A percentile compares a stretch with the other conserved stretches of the same genome.
Evolutionary conservation across 2,329 filamentous ascomycete species (phyloP).

Genomic region (Pochonia chlamydosporia): DNA sequence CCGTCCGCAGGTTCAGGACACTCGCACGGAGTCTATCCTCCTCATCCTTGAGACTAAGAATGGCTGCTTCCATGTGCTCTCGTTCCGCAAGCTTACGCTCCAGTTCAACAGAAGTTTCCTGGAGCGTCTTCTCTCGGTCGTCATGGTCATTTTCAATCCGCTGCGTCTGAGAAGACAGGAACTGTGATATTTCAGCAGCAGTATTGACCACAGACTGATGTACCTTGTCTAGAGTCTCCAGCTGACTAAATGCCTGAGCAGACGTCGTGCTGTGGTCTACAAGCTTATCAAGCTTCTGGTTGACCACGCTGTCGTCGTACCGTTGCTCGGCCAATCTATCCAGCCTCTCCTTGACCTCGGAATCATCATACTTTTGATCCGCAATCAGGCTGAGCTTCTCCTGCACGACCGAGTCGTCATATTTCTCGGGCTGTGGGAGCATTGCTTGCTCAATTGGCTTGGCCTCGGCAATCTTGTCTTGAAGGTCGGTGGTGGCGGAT

Average conservation of each 20-base stretch:
- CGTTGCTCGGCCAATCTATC: constrained; percentile 30
- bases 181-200: constrained; percentile 76
- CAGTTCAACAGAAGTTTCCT: constrained; percentile 74
- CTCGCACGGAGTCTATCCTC: constrained; percentile 48
- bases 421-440: constrained; percentile 44
- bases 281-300: constrained; percentile 38
- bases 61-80: constrained; percentile 52
- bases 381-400: constrained; percentile 28
- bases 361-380: constrained; percentile 50
- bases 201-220: constrained; percentile 82
- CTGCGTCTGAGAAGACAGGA: constrained; percentile 70
- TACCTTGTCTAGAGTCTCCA: constrained; percentile 82
- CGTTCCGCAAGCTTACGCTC: constrained; percentile 67
- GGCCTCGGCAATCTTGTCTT: constrained; percentile 56
- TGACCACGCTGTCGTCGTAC: constrained; percentile 23
- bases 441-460: constrained; percentile 55
- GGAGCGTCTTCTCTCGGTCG: constrained; percentile 69
- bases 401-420: constrained; percentile 21
- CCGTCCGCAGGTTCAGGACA: constrained; percentile 54
- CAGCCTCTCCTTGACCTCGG: constrained; percentile 43
- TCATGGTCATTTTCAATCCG: constrained; percentile 73
- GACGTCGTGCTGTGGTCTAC: constrained; percentile 61
- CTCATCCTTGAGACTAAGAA: constrained; percentile 46
- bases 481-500: constrained; percentile 49
- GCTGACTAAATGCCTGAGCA: constrained; percentile 64